A percentile compares a stretch with the other conserved stretches of the same genome.
These are phyloP conservation scores for Coemansia sp. DNA, from an alignment of 192 early-diverging fungal species.

Conservation along the genomic window DNA sequence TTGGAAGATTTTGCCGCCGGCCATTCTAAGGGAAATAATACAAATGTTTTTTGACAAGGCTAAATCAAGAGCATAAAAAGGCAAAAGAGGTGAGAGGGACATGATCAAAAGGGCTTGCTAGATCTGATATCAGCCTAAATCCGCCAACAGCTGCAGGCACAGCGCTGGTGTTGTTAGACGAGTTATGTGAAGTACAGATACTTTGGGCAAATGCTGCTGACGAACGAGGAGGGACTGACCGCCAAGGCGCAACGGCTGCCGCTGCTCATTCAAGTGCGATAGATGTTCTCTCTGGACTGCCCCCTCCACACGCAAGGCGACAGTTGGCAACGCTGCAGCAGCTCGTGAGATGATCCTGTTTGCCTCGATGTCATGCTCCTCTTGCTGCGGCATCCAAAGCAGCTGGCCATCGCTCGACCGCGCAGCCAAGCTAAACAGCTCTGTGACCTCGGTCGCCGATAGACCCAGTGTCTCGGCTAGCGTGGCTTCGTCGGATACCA, in stretches of 20 bases:
- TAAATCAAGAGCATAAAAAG: background rate
- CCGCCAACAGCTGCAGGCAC: conserved; percentile 21
- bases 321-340: background rate
- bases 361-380: background rate
- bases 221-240: conserved; percentile 12
- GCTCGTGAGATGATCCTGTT: conserved; percentile 5
- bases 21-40: conserved; percentile 20
- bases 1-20: conserved; percentile 50
- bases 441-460: background rate
- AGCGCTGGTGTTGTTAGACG: conserved; percentile 14
- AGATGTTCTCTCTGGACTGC: background rate
- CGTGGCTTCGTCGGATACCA: background rate
- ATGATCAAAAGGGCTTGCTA: background rate
- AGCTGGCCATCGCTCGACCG: conserved; percentile 30
- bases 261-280: background rate
- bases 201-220: conserved; percentile 12
- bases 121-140: background rate
- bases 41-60: background rate
- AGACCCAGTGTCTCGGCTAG: conserved; percentile 11
- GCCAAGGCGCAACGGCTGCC: conserved; percentile 33
- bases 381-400: conserved; percentile 22
- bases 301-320: conserved; percentile 20
- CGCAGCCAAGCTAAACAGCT: conserved; percentile 19
- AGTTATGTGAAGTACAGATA: conserved; percentile 11
- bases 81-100: background rate